phyloP scores from a whole-genome alignment of 116 monocot genomes.

The Phalaenopsis hybrid region DNA sequence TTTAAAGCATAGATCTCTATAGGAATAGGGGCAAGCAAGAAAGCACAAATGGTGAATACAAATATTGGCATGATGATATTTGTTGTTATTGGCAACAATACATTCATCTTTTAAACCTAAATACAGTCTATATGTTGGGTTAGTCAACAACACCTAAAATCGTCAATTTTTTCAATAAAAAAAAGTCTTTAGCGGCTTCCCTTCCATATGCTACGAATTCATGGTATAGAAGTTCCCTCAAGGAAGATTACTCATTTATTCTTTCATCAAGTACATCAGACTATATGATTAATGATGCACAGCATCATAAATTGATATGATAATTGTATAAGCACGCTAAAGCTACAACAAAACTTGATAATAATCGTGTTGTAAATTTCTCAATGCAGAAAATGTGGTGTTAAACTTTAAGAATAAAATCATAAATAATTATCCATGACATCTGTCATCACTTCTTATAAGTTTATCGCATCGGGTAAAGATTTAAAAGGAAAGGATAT shows the following conservation, averaged over 20 bases:
- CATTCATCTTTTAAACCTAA: neutral
- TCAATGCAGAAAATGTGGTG: neutral
- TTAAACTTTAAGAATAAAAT: neutral
- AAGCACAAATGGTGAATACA: neutral
- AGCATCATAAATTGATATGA: too few species aligned
- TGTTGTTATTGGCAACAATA: neutral
- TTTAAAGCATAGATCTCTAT: too few species aligned
- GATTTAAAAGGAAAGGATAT: conserved; percentile 8
- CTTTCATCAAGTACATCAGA: neutral
- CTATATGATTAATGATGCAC: too few species aligned
- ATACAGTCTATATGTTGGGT: neutral
- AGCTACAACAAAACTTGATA: neutral
- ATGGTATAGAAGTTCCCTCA: neutral
- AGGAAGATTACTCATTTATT: neutral
- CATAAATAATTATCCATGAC: neutral
- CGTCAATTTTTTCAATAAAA: neutral
- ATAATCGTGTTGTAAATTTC: neutral
- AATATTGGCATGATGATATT: neutral
- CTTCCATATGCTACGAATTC: neutral
- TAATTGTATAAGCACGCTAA: neutral
- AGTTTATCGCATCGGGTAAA: neutral
- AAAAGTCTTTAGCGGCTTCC: neutral
- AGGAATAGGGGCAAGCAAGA: neutral
- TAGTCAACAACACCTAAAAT: neutral
- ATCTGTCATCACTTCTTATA: neutral